Base-by-base conservation (phyloP, 73 alveolate genomes). In the Blepharisma japonicum region DNA sequence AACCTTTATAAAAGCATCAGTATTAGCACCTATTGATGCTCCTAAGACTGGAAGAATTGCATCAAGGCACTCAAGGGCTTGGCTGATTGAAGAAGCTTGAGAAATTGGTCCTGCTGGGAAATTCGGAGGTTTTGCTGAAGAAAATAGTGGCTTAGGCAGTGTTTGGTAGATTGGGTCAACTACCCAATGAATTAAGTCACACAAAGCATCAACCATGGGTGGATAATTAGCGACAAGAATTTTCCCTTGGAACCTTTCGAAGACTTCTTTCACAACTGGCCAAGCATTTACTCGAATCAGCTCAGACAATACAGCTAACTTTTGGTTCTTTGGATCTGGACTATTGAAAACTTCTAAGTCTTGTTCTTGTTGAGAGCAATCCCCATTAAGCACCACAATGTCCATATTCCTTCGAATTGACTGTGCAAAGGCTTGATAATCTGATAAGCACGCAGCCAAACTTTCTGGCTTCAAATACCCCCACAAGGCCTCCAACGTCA, bases 381-480 rank as follows among this genome's bases (percentile, higher is more conserved):
- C 74, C 14, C 47, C 74, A 25, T 61, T 61, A 2, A 61, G 38
- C 23, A 61, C 74, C 23, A 61, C 74, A 14, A 61, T 39, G 47
- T 61, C 74, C 18, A 61, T 14, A 3, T 14, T 39, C 23, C 74
- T 14, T 25, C 23, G 14, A 18, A 61, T 39, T 14, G 14, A 14
- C 23, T 25, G 74, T 14, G 23, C 47, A 25, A 14, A 9, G 14
- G 38, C 23, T 25, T 18, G n/a, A 25, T 61, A 61, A 9, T 61
- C 74, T 61, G 11, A 14, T 9, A 14, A 61, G 14, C 14, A n/a
- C 18, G 11, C 47, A 0, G 14, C 49, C 14, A 61, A 48, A 9
- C 74, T 61, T 25, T 61, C 74, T 20, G 74, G 74, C 39, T 25
- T 61, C 23, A 61, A 25, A 25, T 61, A 61, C 14, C 50, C 74